Evolutionary conservation across 176 grass and related monocot species (phyloP).

Genomic region (barley (Hordeum vulgare)): MorexV3_pseudomolecules_assembly NC_058522.1:374415081-374415580

Average conservation of each 20-base stretch:
- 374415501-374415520: conserved; percentile 98
- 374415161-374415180: conserved; percentile 3
- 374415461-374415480: conserved; percentile 95
- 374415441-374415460: conserved; percentile 96
- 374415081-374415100: not conserved
- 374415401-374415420: conserved; percentile 99
- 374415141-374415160: not conserved
- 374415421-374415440: conserved; percentile 98
- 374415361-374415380: conserved; percentile 80
- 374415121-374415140: not conserved
- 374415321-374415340: not conserved
- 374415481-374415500: conserved; percentile 99
- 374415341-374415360: too few species aligned
- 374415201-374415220: not conserved
- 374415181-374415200: not conserved
- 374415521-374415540: conserved; percentile 91
- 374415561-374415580: conserved; percentile 98
- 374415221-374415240: not conserved
- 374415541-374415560: conserved; percentile 99
- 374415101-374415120: not conserved
- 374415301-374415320: not conserved
- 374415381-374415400: conserved; percentile 96
- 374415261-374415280: conserved; percentile 1
- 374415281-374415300: conserved; percentile 5
- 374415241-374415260: not conserved